Percentiles rank a stretch among this genome's conserved stretches.
Conservation (phyloP, 768 basidiomycete genomes). For the Panellus pusillus region DNA sequence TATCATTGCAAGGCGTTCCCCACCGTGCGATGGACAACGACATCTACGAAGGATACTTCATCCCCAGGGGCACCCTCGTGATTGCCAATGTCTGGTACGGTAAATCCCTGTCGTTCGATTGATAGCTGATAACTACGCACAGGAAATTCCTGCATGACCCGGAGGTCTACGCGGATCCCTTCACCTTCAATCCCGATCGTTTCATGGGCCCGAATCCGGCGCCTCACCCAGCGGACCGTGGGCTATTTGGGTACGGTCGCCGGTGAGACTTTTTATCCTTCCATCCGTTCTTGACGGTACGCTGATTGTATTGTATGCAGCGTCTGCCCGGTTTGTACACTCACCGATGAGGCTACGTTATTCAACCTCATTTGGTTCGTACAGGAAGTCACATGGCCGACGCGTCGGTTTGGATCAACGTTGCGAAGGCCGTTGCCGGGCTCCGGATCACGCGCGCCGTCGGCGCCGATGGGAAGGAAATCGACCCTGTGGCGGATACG, state of each 20-base stretch:
- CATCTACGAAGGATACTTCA: conserved; percentile 33
- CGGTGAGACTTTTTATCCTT: conserved; percentile 5
- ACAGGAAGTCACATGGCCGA: conserved; percentile 23
- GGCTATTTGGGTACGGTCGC: conserved; percentile 31
- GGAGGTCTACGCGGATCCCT: conserved; percentile 30
- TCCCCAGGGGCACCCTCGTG: conserved; percentile 30
- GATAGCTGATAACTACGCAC: not conserved
- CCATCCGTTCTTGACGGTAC: not conserved
- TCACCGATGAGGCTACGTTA: not conserved
- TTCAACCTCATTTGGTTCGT: not conserved
- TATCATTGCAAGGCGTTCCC: conserved; percentile 22
- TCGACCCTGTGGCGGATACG: conserved; percentile 21
- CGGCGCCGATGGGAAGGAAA: conserved; percentile 21
- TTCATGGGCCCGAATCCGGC: conserved; percentile 26
- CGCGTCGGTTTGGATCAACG: conserved; percentile 20
- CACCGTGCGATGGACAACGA: conserved; percentile 31
- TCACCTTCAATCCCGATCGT: conserved; percentile 33
- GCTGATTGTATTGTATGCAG: not conserved
- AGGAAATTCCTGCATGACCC: conserved; percentile 36
- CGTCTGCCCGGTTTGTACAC: conserved; percentile 5
- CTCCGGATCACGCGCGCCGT: conserved; percentile 23
- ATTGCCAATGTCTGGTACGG: conserved; percentile 24
- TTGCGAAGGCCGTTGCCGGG: conserved; percentile 22
- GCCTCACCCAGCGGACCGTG: conserved; percentile 21
- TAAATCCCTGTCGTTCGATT: no score